Conservation (phyloP, 257 asterid genomes). For the Rubia yunnanensis region DNA sequence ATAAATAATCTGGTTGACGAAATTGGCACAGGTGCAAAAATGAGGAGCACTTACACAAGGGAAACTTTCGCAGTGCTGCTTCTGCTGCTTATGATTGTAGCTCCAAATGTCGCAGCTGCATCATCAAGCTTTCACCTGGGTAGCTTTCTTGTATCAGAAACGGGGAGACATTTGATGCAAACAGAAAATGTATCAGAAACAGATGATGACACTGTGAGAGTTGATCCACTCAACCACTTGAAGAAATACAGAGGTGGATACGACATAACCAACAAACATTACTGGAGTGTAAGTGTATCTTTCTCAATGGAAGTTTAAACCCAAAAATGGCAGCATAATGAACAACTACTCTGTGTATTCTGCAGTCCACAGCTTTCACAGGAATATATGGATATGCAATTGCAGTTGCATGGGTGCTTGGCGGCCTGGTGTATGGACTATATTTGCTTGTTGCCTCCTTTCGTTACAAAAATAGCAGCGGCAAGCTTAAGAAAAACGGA, state of each 20-base stretch:
- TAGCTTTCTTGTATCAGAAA: neutral
- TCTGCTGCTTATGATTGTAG: conserved; percentile 13
- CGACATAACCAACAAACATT: conserved; percentile 60
- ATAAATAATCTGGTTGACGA: neutral
- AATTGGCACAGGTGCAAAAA: conserved; percentile 10
- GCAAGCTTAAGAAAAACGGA: conserved; percentile 35
- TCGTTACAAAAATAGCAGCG: conserved; percentile 21
- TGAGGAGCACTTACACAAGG: conserved; percentile 9
- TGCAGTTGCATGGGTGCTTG: conserved; percentile 48
- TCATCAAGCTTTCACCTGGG: conserved; percentile 22
- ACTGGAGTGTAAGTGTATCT: conserved; percentile 67
- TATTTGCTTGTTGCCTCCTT: conserved; percentile 22
- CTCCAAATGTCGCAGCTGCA: conserved; percentile 26
- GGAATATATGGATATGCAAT: conserved; percentile 64
- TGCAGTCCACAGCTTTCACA: conserved; percentile 70
- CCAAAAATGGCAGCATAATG: no score
- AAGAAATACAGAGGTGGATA: conserved; percentile 81
- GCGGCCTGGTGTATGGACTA: conserved; percentile 56
- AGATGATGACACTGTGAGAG: conserved; percentile 52
- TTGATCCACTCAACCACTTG: conserved; percentile 52
- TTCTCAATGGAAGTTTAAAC: neutral
- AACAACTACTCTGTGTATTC: neutral
- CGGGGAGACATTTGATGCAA: conserved; percentile 43
- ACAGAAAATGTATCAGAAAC: conserved; percentile 11
- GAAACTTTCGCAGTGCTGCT: conserved; percentile 5